Base-by-base conservation (phyloP, 192 early-diverging fungal genomes). In the Mortierella claussenii region DNA sequence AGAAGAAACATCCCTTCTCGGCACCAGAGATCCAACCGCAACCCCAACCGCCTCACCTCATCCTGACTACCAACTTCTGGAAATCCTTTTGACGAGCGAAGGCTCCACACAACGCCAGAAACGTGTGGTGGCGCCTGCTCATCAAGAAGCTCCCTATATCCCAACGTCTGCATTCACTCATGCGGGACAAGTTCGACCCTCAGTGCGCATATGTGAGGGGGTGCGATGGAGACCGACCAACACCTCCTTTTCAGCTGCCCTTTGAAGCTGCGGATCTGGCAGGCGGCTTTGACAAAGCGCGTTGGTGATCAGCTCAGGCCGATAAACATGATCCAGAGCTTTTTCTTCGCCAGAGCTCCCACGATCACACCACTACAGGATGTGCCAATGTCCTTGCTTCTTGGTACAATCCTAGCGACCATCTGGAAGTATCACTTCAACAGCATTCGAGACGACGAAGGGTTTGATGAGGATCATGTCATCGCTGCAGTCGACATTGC, bases 181-280 rank as follows among this genome's bases (percentile, higher is more conserved):
- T 53, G 11, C 31, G 28, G 2, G 28, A 26, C 1, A n/a, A 32
- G 30, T 26, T 53, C n/a, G n/a, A 3, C 13, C 51, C 31, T n/a
- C 28, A 32, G 3, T 53, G 30, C 51, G n/a, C 51, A 31, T 11
- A 33, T 53, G 28, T 53, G 51, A 32, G 6, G 28, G 17, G 15
- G 18, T 31, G 51, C n/a, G 7, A 30, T 3, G 2, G 51, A 53
- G 28, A 28, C 30, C 2, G 51, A 53, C 17, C 51, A 33, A 4
- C 51, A 53, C 51, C 8, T 53, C 24, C 51, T 53, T 15, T 53
- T 53, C 51, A 33, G 30, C 30, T 33, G 31, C n/a, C n/a, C n/a
- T n/a, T n/a, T n/a, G n/a, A n/a, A n/a, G n/a, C n/a, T n/a, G n/a
- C n/a, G n/a, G n/a, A n/a, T n/a, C n/a, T n/a, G n/a, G n/a, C n/a